Evolutionary conservation across 306 rosid genomes (phyloP).

Genomic region (Hippophae gyantsensis): DNA sequence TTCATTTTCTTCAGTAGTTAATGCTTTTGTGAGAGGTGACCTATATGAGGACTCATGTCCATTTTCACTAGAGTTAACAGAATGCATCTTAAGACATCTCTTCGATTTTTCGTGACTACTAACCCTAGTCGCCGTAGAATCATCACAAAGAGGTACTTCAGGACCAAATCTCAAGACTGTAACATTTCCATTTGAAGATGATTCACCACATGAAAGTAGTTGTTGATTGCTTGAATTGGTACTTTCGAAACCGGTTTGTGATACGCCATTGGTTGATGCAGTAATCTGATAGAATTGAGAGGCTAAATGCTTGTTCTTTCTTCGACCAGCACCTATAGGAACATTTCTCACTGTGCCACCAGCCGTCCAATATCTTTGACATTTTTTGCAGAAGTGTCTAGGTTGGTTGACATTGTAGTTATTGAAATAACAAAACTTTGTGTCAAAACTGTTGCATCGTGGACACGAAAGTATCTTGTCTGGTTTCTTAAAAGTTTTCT

Average conservation of each 20-base stretch:
- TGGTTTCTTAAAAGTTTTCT: constrained; percentile 51
- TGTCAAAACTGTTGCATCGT: constrained; percentile 55
- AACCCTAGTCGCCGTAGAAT: constrained; percentile 41
- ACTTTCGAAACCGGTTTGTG: constrained; percentile 28
- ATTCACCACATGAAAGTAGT: not conserved
- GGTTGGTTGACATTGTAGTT: constrained; percentile 79
- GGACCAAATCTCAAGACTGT: constrained; percentile 49
- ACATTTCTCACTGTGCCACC: constrained; percentile 72
- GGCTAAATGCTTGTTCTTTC: constrained; percentile 61
- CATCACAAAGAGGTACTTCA: constrained; percentile 40
- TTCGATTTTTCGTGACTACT: constrained; percentile 17
- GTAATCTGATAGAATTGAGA: constrained; percentile 46
- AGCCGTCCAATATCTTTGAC: constrained; percentile 81
- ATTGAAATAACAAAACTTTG: constrained; percentile 73
- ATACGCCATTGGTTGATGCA: constrained; percentile 35
- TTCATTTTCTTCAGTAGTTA: constrained; percentile 25
- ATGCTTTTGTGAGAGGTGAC: too few relatives aligned
- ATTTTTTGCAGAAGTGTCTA: constrained; percentile 65
- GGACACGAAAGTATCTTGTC: constrained; percentile 71
- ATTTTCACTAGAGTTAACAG: constrained; percentile 22
- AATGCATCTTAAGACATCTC: constrained; percentile 19
- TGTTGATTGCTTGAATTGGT: constrained; percentile 10
- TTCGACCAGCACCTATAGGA: constrained; percentile 63
- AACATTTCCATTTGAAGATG: constrained; percentile 23
- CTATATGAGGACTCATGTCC: not conserved